Evolutionary conservation across 2,329 filamentous ascomycete genomes (phyloP).

Genomic region (Shiraia sp.): DNA sequence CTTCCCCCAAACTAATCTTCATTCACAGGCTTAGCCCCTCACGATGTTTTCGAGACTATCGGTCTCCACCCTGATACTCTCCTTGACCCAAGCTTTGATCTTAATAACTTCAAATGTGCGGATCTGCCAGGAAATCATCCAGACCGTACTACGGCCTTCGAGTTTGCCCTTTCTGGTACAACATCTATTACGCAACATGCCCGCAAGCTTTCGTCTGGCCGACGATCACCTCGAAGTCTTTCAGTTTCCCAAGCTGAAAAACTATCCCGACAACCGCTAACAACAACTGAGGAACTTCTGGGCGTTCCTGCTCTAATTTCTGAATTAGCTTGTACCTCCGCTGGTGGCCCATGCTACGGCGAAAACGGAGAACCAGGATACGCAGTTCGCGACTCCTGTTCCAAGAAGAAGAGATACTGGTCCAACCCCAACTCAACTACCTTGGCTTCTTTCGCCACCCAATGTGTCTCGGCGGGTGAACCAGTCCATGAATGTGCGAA

Average conservation of each 20-base stretch:
- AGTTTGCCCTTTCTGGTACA: slow-evolving; percentile 34
- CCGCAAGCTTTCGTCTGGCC: slow-evolving; percentile 15
- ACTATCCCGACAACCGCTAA: slow-evolving; percentile 14
- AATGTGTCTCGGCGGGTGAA: slow-evolving; percentile 1
- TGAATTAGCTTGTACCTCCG: slow-evolving; percentile 20
- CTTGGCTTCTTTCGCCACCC: slow-evolving; percentile 3
- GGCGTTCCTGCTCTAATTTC: slow-evolving; percentile 20
- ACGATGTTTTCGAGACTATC: slow-evolving; percentile 42
- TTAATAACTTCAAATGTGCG: slow-evolving; percentile 27
- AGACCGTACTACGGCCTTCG: slow-evolving; percentile 20
- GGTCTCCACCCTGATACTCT: slow-evolving; percentile 25
- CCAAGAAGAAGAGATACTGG: slow-evolving; percentile 13
- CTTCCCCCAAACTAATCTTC: background rate
- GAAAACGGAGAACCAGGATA: slow-evolving; percentile 28
- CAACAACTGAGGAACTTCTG: slow-evolving; percentile 7
- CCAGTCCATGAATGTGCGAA: slow-evolving; percentile 6
- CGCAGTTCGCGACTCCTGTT: slow-evolving; percentile 1
- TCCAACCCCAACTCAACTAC: slow-evolving; percentile 6
- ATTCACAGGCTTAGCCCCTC: slow-evolving; percentile 13
- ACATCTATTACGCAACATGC: slow-evolving; percentile 15
- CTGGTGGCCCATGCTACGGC: slow-evolving; percentile 23
- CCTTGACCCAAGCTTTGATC: slow-evolving; percentile 35
- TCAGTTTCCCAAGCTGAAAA: slow-evolving; percentile 20
- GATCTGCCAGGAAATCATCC: slow-evolving; percentile 14
- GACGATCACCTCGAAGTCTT: slow-evolving; percentile 17